Percentiles rank a stretch among this genome's conserved stretches.
Conservation (phyloP, 2,329 filamentous ascomycete genomes). For the Cladosporium sp. region DNA sequence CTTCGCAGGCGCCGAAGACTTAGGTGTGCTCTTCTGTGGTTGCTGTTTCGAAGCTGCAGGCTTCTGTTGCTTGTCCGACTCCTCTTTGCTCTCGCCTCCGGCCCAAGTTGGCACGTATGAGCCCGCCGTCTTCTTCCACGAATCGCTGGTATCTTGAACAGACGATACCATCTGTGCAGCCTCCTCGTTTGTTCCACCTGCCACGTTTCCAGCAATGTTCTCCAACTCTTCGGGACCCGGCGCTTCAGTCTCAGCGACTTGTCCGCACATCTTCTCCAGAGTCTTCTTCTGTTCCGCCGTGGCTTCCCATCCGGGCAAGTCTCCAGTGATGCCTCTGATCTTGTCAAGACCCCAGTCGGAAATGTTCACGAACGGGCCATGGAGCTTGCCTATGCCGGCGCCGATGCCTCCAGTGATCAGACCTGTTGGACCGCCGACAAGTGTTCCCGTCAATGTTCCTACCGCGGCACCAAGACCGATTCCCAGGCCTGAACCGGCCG, state of each 20-base stretch:
- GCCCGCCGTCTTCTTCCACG: background rate
- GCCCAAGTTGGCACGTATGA: slow-evolving; percentile 8
- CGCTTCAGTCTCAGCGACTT: slow-evolving; percentile 33
- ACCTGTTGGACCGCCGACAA: slow-evolving; percentile 35
- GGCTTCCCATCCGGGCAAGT: slow-evolving; percentile 34
- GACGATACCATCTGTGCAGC: background rate
- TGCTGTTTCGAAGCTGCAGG: slow-evolving; percentile 1
- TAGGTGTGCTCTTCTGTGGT: background rate
- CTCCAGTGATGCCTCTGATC: slow-evolving; percentile 33
- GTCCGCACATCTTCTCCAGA: slow-evolving; percentile 37
- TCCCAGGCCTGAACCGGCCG: slow-evolving; percentile 36
- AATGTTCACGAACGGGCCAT: slow-evolving; percentile 37
- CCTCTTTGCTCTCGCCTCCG: background rate
- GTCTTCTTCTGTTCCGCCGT: slow-evolving; percentile 36
- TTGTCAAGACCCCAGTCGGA: slow-evolving; percentile 30
- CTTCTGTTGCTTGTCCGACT: slow-evolving; percentile 5
- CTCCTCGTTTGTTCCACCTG: background rate
- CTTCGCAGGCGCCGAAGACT: background rate
- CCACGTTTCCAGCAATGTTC: slow-evolving; percentile 5
- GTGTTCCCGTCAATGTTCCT: slow-evolving; percentile 36
- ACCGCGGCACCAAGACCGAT: slow-evolving; percentile 31
- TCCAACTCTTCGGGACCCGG: slow-evolving; percentile 29
- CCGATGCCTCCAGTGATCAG: slow-evolving; percentile 35
- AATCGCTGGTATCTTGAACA: background rate
- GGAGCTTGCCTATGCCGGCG: slow-evolving; percentile 30